Conservation (phyloP, 192 early-diverging fungal genomes). For the Umbelopsis sp. region DNA sequence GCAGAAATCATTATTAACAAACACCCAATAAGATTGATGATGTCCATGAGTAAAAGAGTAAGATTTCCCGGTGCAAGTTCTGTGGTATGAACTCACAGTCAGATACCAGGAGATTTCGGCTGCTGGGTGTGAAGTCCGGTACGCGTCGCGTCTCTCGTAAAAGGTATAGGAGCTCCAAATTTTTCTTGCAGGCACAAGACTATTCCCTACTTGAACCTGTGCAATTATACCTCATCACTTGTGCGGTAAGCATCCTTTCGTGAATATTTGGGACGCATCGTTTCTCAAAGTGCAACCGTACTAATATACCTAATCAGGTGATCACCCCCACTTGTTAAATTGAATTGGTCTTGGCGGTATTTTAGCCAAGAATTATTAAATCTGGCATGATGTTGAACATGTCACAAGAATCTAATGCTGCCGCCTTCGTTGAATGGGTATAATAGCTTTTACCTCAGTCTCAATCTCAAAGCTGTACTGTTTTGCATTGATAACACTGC, state of each 20-base stretch:
- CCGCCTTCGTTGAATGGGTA: slow-evolving; percentile 49
- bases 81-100: too few species aligned
- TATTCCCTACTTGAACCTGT: too few species aligned
- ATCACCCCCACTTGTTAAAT: not conserved
- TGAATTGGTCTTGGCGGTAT: slow-evolving; percentile 12
- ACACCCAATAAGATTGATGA: too few species aligned
- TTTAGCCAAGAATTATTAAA: slow-evolving; percentile 28
- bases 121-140: too few species aligned
- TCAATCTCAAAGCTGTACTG: not conserved
- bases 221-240: not conserved
- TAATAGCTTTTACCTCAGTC: not conserved
- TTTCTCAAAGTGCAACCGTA: not conserved
- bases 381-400: slow-evolving; percentile 30
- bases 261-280: too few species aligned
- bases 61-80: too few species aligned
- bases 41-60: too few species aligned
- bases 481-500: not conserved
- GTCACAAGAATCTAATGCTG: slow-evolving; percentile 39
- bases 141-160: too few species aligned
- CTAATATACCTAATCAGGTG: slow-evolving; percentile 11
- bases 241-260: not conserved
- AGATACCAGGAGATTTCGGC: too few species aligned
- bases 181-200: too few species aligned
- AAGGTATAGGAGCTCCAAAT: too few species aligned
- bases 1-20: too few species aligned